Percentiles rank a stretch among this genome's conserved stretches.
Conservation (phyloP, 2,329 filamentous ascomycete genomes). For the Diplodia scrobiculata region DNA sequence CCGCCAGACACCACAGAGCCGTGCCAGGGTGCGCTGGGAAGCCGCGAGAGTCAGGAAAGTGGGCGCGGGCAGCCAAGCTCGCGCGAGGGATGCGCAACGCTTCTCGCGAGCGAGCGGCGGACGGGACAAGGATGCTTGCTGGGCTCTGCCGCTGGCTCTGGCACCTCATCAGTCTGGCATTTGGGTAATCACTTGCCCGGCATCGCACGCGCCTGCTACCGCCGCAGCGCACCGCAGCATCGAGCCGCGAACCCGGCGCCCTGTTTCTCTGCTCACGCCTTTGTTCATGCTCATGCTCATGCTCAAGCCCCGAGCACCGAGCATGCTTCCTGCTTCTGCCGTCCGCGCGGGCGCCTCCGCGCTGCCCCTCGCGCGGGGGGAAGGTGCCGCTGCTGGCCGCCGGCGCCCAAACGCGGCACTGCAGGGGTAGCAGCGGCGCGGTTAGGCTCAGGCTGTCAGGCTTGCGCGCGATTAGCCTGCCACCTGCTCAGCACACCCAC, state of each 20-base stretch:
- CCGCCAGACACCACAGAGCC: constrained; percentile 9
- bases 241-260: constrained; percentile 17
- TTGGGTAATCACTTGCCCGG: not conserved
- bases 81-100: constrained; percentile 27
- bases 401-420: constrained; percentile 13
- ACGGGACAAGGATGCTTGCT: constrained; percentile 12
- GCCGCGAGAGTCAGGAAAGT: constrained; percentile 11
- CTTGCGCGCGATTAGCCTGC: constrained; percentile 17
- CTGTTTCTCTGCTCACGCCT: constrained; percentile 2
- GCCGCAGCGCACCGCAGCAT: constrained; percentile 20
- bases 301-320: not conserved
- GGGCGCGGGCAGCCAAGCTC: constrained; percentile 19
- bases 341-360: not conserved
- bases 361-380: constrained; percentile 7
- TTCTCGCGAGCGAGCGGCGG: constrained; percentile 15
- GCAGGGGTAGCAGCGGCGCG: constrained; percentile 12
- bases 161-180: not conserved
- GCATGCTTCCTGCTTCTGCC: too few species aligned
- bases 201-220: constrained; percentile 8
- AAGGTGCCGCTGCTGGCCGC: not conserved
- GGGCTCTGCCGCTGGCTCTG: constrained; percentile 1
- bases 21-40: constrained; percentile 14
- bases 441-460: constrained; percentile 20
- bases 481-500: constrained; percentile 13
- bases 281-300: not conserved